Evolutionary conservation across 2,329 filamentous ascomycete species (phyloP).

Genomic region (Cladorrhinum sp.): DNA sequence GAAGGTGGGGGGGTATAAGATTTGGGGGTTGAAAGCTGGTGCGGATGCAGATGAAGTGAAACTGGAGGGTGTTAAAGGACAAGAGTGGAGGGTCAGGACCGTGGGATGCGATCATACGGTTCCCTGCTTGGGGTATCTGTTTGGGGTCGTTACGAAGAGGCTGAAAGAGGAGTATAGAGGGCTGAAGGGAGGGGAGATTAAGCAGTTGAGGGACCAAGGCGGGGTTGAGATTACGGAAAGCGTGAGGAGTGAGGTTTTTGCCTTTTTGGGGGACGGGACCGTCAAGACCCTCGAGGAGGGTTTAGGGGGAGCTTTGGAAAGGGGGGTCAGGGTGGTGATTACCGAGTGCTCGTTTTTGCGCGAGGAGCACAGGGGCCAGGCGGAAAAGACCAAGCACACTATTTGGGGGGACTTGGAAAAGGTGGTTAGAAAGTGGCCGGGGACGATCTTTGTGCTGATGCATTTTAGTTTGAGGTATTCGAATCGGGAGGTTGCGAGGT

Average conservation of each 20-base stretch:
- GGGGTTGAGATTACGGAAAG: constrained; percentile 41
- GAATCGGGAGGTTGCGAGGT: constrained; percentile 39
- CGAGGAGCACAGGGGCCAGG: constrained; percentile 42
- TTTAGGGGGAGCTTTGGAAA: constrained; percentile 38
- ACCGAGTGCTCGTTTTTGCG: constrained; percentile 49
- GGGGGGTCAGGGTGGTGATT: constrained; percentile 44
- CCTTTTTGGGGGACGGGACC: constrained; percentile 48
- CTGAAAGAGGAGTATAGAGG: constrained; percentile 38
- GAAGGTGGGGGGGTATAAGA: constrained; percentile 31
- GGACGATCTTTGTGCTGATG: constrained; percentile 45
- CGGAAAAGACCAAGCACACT: constrained; percentile 46
- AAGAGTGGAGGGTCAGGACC: constrained; percentile 39
- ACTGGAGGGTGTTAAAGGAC: constrained; percentile 31
- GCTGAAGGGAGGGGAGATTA: constrained; percentile 38
- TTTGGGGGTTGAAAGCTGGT: constrained; percentile 36
- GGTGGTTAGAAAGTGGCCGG: constrained; percentile 41
- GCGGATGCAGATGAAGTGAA: constrained; percentile 37
- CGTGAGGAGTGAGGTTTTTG: constrained; percentile 41
- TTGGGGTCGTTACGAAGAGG: constrained; percentile 38
- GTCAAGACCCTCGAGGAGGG: constrained; percentile 38
- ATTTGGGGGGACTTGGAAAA: constrained; percentile 45
- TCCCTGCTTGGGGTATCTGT: constrained; percentile 47
- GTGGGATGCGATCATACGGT: constrained; percentile 47
- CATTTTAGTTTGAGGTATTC: constrained; percentile 48
- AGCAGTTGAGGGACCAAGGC: constrained; percentile 33